phyloP scores from a whole-genome alignment of 208 protist genomes.

The Wallacemonas rigidus region DNA sequence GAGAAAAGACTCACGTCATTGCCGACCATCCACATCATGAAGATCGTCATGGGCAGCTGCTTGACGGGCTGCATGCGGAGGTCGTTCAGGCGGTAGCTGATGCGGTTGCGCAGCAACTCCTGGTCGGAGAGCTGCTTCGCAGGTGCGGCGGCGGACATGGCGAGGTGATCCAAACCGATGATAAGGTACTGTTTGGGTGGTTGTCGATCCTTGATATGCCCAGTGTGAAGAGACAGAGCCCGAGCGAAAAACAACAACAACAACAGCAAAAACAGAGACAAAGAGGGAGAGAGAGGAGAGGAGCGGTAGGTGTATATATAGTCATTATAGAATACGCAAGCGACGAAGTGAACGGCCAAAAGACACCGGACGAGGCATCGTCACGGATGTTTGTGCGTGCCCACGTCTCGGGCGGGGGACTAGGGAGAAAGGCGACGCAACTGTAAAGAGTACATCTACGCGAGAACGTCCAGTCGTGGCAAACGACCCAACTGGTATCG shows the following conservation, averaged over 20 bases:
- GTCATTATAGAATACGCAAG: too few species aligned
- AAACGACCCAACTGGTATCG: too few species aligned
- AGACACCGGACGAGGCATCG: too few species aligned
- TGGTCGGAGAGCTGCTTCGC: conserved; percentile 44
- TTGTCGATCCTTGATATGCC: too few species aligned
- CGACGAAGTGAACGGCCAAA: too few species aligned
- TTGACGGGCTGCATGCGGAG: conserved; percentile 76
- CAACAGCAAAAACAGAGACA: neutral
- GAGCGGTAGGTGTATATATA: too few species aligned
- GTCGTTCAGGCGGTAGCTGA: conserved; percentile 65
- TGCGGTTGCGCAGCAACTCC: conserved; percentile 51
- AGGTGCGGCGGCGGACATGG: conserved; percentile 9
- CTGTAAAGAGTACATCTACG: too few species aligned
- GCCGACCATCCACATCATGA: conserved; percentile 91
- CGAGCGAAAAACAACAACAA: neutral
- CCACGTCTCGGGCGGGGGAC: too few species aligned
- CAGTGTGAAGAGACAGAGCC: neutral
- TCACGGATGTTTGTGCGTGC: too few species aligned
- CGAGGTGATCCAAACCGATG: neutral
- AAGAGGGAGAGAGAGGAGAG: neutral
- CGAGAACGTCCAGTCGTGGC: too few species aligned
- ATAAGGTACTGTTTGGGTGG: conserved; percentile 10
- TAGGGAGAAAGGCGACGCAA: too few species aligned
- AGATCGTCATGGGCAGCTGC: conserved; percentile 81
- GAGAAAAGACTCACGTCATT: conserved; percentile 89